These are phyloP conservation scores for Speleostelium caveatum DNA, from an alignment of 78 protist species.

Conservation along the genomic window DNA sequence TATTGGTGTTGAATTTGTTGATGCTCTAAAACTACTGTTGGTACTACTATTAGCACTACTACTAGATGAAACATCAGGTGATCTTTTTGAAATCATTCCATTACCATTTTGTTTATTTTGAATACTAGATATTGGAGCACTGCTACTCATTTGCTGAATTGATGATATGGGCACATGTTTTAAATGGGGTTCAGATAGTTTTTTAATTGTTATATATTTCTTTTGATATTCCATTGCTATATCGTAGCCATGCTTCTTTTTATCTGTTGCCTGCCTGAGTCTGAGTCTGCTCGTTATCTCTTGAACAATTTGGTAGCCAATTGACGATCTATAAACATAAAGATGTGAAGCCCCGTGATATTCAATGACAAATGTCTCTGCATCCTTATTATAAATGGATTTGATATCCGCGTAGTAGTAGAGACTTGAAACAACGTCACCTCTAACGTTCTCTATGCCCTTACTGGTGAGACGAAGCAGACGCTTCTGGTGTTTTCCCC, in stretches of 20 bases:
- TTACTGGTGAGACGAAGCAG: constrained; percentile 17
- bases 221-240: constrained; percentile 69
- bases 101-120: not conserved
- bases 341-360: constrained; percentile 50
- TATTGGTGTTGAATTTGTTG: not conserved
- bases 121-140: too few species aligned
- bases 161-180: too few species aligned
- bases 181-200: constrained; percentile 36
- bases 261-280: constrained; percentile 41
- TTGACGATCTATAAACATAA: constrained; percentile 39
- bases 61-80: not conserved
- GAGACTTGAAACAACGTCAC: constrained; percentile 41
- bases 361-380: constrained; percentile 67
- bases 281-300: constrained; percentile 39
- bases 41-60: not conserved
- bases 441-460: constrained; percentile 61
- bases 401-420: constrained; percentile 35
- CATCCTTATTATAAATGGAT: constrained; percentile 46
- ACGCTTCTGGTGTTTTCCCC: constrained; percentile 76
- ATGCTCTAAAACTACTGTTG: not conserved
- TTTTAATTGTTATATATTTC: not conserved
- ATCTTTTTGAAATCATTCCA: not conserved
- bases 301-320: constrained; percentile 74
- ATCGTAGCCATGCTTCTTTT: constrained; percentile 44
- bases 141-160: not conserved